Evolutionary conservation across 1,284 basidiomycete genomes (phyloP), one percentile per base, ranked within the genome.

Genomic region (Tremellales sp.): DNA sequence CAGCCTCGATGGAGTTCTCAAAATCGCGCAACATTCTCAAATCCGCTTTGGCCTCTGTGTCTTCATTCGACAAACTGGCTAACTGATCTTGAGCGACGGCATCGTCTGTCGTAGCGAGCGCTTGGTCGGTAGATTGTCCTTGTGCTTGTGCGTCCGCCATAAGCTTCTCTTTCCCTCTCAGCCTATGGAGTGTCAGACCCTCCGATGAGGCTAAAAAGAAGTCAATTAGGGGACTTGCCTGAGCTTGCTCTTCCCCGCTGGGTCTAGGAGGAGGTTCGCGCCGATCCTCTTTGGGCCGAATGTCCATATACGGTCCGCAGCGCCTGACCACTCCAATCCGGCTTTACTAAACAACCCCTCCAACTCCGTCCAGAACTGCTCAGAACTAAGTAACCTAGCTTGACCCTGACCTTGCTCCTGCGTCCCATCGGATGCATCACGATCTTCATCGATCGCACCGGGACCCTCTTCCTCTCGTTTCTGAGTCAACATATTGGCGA

Each of bases 261-360:
- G 70, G 73, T 97, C 94, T 11, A 97, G 77, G 6, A 98, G 75
- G 13, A 99, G 64, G 68, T 94, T 97, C 4, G 89, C 84, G 0
- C 94, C 94, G 17, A 87, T 82, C 46, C 83, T 77, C 56, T 87
- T 86, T 0, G 96, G 94, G 0, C 96, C 96, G 72, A 97, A 94
- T 13, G 88, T 83, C 87, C 91, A 94, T 1, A 96, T 81, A 48
- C 77, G 80, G 43, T 90, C 85, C 0, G 78, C 79, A 7, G 92
- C 68, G 43, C 81, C 81, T 2, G 71, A 73, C 92, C 93, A 97
- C 56, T 97, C 90, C 3, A 82, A 80, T 2, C 90, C 92, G 3
- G 78, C 82, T 49, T 81, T 78, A 39, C 78, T 74, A 58, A 88
- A 87, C 24, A 84, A 78, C 8, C 78, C 77, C n/a, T 80, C 76